Evolutionary conservation across 352 stramenopile genomes (phyloP), one percentile per base, ranked within the genome.

Genomic region (Ophiocytium majus): DNA sequence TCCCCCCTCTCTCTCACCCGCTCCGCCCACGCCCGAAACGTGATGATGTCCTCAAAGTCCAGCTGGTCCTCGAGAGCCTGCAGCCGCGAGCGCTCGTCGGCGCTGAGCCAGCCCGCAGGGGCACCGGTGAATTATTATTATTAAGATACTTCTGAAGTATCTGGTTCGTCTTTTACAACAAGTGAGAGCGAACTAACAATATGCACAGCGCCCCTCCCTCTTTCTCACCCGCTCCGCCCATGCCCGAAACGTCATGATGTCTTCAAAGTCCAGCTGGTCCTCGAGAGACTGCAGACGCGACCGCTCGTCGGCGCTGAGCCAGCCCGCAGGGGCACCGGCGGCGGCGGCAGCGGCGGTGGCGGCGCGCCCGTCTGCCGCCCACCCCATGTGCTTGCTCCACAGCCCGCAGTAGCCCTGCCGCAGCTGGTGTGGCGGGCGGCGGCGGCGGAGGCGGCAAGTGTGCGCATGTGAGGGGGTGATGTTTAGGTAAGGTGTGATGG

Each of bases 31-130:
- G 34, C 83, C 17, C 83, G 63, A 63, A 87, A 87, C 10, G 82
- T 81, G 5, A 87, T 63, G 34, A 87, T 87, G 80, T 87, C 83
- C 63, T 87, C 83, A 63, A 87, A 71, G 0, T 80, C 82, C 28
- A 87, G 63, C 64, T 87, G 76, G 28, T 83, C 79, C 57, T 87
- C 83, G 9, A 87, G 83, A 28, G 80, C 64, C 76, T 85, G 23
- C 1, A 82, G 28, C 19, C 34, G 34, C 9, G 79, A 9, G 66
- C 28, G n/a, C 1, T 35, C 33, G 66, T 35, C 43, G 14, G 5
- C 43, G 43, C 43, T 57, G 5, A 57, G 43, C 43, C 43, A 57
- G 5, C 43, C 43, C 43, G n/a, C n/a, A n/a, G n/a, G n/a, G n/a
- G n/a, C n/a, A n/a, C n/a, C n/a, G n/a, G n/a, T n/a, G n/a, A n/a